Conservation (phyloP, 805 yeast genomes). For the Yamadazyma akitaensis region DNA sequence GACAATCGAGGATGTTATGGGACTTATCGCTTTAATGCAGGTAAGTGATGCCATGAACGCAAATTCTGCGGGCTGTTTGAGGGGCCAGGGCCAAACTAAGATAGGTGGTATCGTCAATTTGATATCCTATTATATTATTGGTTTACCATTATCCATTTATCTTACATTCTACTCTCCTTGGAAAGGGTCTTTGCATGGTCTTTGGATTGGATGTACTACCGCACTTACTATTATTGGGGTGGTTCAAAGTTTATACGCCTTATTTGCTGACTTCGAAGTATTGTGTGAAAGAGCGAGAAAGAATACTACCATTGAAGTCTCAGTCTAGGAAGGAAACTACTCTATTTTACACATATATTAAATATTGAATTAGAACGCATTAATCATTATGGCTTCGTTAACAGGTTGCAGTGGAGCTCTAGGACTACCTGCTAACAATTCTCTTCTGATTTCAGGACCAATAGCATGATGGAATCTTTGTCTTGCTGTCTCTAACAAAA, state of each 20-base stretch:
- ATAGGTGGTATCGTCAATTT: constrained; percentile 60
- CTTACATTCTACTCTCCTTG: constrained; percentile 49
- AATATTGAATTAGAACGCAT: constrained; percentile 26
- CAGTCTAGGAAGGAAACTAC: neutral
- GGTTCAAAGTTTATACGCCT: constrained; percentile 39
- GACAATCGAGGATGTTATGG: constrained; percentile 50
- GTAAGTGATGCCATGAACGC: constrained; percentile 67
- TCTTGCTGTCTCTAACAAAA: constrained; percentile 84
- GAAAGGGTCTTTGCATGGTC: constrained; percentile 51
- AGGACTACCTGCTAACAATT: constrained; percentile 79
- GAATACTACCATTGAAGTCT: constrained; percentile 21
- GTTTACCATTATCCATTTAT: constrained; percentile 57
- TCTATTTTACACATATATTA: constrained; percentile 3
- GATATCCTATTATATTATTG: constrained; percentile 56
- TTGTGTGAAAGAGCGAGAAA: constrained; percentile 38
- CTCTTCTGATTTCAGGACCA: constrained; percentile 93
- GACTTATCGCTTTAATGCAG: constrained; percentile 67
- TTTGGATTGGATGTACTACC: constrained; percentile 60
- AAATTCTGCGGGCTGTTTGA: constrained; percentile 68
- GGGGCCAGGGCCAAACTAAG: constrained; percentile 75
- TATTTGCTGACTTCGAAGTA: constrained; percentile 34
- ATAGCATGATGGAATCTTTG: constrained; percentile 85
- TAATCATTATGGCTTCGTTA: constrained; percentile 37
- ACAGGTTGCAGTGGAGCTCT: constrained; percentile 41
- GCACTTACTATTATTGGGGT: constrained; percentile 50